Evolutionary conservation across 192 early-diverging fungal genomes (phyloP).

Genomic region (Backusella australiensis): DNA sequence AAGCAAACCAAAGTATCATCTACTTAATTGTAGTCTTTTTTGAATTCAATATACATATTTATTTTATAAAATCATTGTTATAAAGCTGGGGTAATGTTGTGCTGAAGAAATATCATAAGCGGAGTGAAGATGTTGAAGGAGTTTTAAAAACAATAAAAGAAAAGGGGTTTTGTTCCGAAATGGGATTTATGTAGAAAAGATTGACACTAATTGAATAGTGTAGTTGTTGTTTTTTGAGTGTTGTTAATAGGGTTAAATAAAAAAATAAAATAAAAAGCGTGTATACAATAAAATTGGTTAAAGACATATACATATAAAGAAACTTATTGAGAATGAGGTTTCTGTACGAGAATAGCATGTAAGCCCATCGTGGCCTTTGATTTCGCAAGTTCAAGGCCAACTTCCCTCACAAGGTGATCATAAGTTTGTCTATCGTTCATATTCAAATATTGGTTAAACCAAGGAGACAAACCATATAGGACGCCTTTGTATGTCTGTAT

Average conservation of each 20-base stretch:
- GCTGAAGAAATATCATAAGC: not conserved
- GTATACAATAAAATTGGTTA: not conserved
- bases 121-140: not conserved
- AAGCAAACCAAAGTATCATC: no score
- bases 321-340: not conserved
- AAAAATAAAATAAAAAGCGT: not conserved
- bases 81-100: not conserved
- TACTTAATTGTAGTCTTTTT: no score
- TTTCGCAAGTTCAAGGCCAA: slow-evolving; percentile 1
- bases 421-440: not conserved
- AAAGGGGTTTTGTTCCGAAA: not conserved
- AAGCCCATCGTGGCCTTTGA: slow-evolving; percentile 22
- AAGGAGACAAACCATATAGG: slow-evolving; percentile 15
- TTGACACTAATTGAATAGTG: no score
- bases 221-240: not conserved
- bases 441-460: not conserved
- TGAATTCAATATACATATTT: not conserved
- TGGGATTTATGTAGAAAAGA: not conserved
- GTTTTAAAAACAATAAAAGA: not conserved
- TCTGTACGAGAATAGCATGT: slow-evolving; percentile 26
- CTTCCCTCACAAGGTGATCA: not conserved
- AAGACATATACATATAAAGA: not conserved
- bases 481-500: slow-evolving; percentile 1
- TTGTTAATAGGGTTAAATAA: not conserved
- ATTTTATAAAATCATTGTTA: not conserved